Base-by-base conservation (phyloP, 1,139 yeast species). In the Sugiyamaella castrensis region DNA sequence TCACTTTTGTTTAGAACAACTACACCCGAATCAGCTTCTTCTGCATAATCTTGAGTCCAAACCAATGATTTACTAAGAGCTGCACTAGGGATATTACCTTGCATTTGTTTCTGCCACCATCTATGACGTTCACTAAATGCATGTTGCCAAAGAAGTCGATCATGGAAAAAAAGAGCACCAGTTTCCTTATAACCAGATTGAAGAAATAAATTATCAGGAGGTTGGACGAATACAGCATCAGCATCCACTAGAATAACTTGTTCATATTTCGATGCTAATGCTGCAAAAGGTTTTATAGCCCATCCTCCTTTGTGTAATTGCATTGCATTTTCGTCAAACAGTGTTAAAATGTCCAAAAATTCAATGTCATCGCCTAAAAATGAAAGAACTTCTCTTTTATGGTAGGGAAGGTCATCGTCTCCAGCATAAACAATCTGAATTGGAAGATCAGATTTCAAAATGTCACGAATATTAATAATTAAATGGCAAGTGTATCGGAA, bases 81-180 rank as follows among this genome's bases (percentile, higher is more conserved):
- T 15, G 40, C 36, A 35, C 40, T 36, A 13, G 37, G 43, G 6
- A 34, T 36, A 16, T 9, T 42, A 9, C 6, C 28, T 9, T n/a
- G 28, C 35, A 42, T 32, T 29, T 42, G 40, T 15, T 27, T 12
- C 16, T 27, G 34, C 36, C 46, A 34, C 46, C 46, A 42, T 4
- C 9, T 12, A 16, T 35, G 28, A 5, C 40, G 16, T 10, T 42
- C 46, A 12, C 28, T 42, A 16, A 15, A 35, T 9, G 8, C 16
- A 8, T 28, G 27, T 12, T 42, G 15, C 31, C 38, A 24, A 8
- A 34, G 13, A n/a, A 35, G 24, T n/a, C 46, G 13, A 24, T 46
- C 49, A 35, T 35, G 43, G 37, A 35, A 46, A 11, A 46, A n/a
- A 10, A 46, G 19, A 3, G 49, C 49, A 2, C 49, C 49, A 15